These are phyloP conservation scores for Emericellopsis cladophorae DNA, from an alignment of 2,329 filamentous ascomycete species.

Conservation along the genomic window DNA sequence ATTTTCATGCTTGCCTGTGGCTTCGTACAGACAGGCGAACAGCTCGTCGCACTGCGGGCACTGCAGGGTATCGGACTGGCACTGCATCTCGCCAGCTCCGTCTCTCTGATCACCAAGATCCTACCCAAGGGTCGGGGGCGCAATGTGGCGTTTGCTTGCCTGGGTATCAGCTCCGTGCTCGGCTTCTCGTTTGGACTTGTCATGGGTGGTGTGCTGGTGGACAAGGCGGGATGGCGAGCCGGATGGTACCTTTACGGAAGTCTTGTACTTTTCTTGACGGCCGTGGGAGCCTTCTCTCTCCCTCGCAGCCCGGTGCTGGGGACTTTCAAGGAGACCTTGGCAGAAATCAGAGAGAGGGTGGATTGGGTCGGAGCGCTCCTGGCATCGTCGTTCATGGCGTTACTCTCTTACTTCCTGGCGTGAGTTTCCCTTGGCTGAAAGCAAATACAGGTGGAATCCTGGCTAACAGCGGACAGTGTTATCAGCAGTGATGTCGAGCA, in stretches of 20 bases:
- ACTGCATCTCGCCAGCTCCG: conserved; percentile 20
- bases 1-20: conserved; percentile 18
- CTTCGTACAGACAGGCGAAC: conserved; percentile 12
- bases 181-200: conserved; percentile 38
- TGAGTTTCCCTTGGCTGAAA: conserved; percentile 15
- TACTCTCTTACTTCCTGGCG: conserved; percentile 42
- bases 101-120: conserved; percentile 18
- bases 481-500: conserved; percentile 23
- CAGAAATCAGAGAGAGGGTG: conserved; percentile 22
- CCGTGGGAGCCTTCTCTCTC: conserved; percentile 20
- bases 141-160: conserved; percentile 27
- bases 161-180: conserved; percentile 31
- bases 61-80: conserved; percentile 24
- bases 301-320: conserved; percentile 8
- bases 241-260: conserved; percentile 28
- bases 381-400: conserved; percentile 29
- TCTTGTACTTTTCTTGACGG: conserved; percentile 20
- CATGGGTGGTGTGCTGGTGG: conserved; percentile 32
- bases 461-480: conserved; percentile 8
- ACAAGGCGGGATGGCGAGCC: conserved; percentile 32
- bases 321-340: conserved; percentile 8
- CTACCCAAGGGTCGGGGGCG: conserved; percentile 18
- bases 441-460: not conserved
- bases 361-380: conserved; percentile 41
- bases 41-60: conserved; percentile 24